These are phyloP conservation scores for Xeromyces bisporus DNA, from an alignment of 495 filamentous ascomycete species.

Conservation along the genomic window DNA sequence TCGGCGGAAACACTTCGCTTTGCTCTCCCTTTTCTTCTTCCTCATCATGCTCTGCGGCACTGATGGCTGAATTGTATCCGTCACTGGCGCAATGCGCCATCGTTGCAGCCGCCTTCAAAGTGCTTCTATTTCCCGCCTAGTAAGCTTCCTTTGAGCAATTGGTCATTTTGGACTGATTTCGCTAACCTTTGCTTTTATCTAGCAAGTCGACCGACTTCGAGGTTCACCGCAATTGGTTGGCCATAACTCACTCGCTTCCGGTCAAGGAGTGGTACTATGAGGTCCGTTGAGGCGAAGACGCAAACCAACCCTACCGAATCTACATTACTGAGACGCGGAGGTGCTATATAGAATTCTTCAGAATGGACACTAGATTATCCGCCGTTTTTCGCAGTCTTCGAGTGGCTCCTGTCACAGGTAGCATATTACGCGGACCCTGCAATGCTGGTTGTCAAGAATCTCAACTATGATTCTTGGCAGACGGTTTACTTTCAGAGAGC, in stretches of 20 bases:
- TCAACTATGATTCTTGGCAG: slow-evolving; percentile 76
- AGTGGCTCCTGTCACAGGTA: slow-evolving; percentile 77
- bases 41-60: slow-evolving; percentile 14
- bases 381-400: slow-evolving; percentile 92
- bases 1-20: slow-evolving; percentile 1
- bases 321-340: neutral
- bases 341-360: slow-evolving; percentile 55
- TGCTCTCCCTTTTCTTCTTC: slow-evolving; percentile 1
- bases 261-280: slow-evolving; percentile 90
- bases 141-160: slow-evolving; percentile 40
- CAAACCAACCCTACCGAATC: neutral
- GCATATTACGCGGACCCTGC: slow-evolving; percentile 60
- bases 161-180: no score
- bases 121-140: slow-evolving; percentile 93
- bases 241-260: slow-evolving; percentile 78
- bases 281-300: slow-evolving; percentile 20
- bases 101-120: slow-evolving; percentile 76
- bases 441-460: slow-evolving; percentile 67
- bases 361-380: slow-evolving; percentile 99
- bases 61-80: slow-evolving; percentile 71
- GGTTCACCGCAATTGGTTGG: slow-evolving; percentile 95
- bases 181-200: no score
- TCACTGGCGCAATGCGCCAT: slow-evolving; percentile 75
- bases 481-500: slow-evolving; percentile 84
- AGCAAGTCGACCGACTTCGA: slow-evolving; percentile 99